phyloP scores from a whole-genome alignment of 306 rosid species.

The Cucumis melo region DNA sequence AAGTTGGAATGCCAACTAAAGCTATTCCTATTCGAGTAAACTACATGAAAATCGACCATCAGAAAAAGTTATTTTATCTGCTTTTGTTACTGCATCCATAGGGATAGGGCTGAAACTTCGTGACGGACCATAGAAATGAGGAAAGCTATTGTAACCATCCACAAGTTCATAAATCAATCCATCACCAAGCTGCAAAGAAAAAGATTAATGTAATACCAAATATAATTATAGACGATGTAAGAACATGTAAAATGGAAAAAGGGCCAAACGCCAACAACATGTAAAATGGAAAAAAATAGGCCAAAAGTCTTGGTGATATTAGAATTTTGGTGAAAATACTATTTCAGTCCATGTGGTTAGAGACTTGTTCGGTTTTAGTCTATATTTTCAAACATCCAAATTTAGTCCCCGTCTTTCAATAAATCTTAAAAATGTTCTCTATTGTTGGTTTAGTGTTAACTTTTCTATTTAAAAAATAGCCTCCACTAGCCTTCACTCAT shows the following conservation, averaged over 20 bases:
- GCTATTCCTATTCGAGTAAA: constrained; percentile 32
- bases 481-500: too few relatives aligned
- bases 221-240: not conserved
- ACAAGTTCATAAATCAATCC: constrained; percentile 72
- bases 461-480: too few relatives aligned
- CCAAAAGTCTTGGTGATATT: too few relatives aligned
- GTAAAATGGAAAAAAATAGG: too few relatives aligned
- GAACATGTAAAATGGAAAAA: not conserved
- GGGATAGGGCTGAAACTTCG: constrained; percentile 59
- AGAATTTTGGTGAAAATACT: too few relatives aligned
- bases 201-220: not conserved
- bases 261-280: not conserved
- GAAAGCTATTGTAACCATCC: constrained; percentile 59
- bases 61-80: constrained; percentile 46
- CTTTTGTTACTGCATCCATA: constrained; percentile 44
- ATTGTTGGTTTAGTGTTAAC: too few relatives aligned
- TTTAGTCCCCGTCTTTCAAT: too few relatives aligned
- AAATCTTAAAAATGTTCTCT: too few relatives aligned
- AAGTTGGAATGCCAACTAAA: not conserved
- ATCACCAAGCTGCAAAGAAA: constrained; percentile 58
- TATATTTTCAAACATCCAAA: too few relatives aligned
- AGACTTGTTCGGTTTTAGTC: too few relatives aligned
- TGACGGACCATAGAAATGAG: constrained; percentile 80
- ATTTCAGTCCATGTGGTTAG: too few relatives aligned
- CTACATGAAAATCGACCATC: constrained; percentile 55